These are phyloP conservation scores for Flaveria trinervia DNA, from an alignment of 129 eudicot genomes.

Conservation along the genomic window DNA sequence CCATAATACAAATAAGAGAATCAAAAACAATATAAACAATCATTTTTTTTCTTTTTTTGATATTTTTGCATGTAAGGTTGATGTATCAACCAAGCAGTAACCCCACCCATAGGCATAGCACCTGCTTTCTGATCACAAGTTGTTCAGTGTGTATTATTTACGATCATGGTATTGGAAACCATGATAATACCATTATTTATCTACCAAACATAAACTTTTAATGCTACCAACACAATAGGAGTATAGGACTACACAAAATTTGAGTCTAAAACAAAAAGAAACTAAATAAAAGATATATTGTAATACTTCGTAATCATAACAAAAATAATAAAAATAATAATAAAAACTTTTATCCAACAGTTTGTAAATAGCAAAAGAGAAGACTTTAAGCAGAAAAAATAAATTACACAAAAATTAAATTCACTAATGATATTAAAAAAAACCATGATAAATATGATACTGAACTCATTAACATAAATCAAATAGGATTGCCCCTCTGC, in stretches of 20 bases:
- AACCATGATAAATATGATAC: not conserved
- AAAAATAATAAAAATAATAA: not conserved
- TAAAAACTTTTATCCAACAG: not conserved
- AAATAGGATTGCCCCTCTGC: not conserved
- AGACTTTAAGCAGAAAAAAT: not conserved
- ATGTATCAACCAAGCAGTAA: not conserved
- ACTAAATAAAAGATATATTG: not conserved
- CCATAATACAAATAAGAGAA: slow-evolving; percentile 13
- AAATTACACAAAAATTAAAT: not conserved
- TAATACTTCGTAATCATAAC: not conserved
- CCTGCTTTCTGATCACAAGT: not conserved
- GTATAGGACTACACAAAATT: not conserved
- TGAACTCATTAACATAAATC: not conserved
- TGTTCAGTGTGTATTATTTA: not conserved
- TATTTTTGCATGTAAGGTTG: not conserved
- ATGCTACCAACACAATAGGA: not conserved
- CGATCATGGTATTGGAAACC: not conserved
- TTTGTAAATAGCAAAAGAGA: not conserved
- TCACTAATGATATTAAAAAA: not conserved
- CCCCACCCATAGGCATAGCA: not conserved
- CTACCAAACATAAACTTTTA: not conserved
- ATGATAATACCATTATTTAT: not conserved
- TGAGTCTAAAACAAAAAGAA: not conserved
- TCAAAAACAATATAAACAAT: not conserved
- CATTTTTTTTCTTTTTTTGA: not conserved